Base-by-base conservation (phyloP, 768 basidiomycete species). In the Boletellus emodensis region DNA sequence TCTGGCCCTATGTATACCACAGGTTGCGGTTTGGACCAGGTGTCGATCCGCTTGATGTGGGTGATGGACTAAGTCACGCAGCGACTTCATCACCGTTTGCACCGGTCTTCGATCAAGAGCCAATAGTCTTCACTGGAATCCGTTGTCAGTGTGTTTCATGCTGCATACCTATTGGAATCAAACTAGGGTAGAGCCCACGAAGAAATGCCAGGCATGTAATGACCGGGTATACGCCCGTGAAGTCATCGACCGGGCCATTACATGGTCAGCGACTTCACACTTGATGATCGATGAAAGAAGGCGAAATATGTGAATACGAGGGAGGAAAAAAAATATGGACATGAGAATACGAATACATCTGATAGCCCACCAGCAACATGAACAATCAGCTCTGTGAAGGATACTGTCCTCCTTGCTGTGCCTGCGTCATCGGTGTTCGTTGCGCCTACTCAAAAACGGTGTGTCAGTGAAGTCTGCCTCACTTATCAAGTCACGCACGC, bases 401-500 rank as follows among this genome's bases (percentile, higher is more conserved):
- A 46, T 63, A 68, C 49, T 70, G 67, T 48, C 56, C 63, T 51
- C 58, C 65, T 51, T 67, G 68, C 44, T 63, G 64, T 28, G 39
- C 58, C 48, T 68, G 66, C 12, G 57, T 40, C 60, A 68, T 59
- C 44, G 56, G 57, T 26, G 64, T 51, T 46, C 61, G 66, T 53
- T 69, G 48, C 14, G 12, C 43, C 41, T 34, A 8, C 18, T 20
- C 14, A 20, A 47, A 32, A 26, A 12, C 1, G 17, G 22, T 32
- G 9, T 14, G 33, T 61, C 37, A 52, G 51, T 14, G 40, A 56
- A 24, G 34, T 24, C 12, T 24, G 3, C 17, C 11, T 43, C 40
- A 15, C 13, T 7, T 1, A 38, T 18, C 32, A 4, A 28, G 7
- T 5, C 14, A 40, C 22, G 15, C 40, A 38, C 24, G n/a, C 38